These are phyloP conservation scores for Candida montana DNA, from an alignment of 805 yeast species.

Conservation along the genomic window DNA sequence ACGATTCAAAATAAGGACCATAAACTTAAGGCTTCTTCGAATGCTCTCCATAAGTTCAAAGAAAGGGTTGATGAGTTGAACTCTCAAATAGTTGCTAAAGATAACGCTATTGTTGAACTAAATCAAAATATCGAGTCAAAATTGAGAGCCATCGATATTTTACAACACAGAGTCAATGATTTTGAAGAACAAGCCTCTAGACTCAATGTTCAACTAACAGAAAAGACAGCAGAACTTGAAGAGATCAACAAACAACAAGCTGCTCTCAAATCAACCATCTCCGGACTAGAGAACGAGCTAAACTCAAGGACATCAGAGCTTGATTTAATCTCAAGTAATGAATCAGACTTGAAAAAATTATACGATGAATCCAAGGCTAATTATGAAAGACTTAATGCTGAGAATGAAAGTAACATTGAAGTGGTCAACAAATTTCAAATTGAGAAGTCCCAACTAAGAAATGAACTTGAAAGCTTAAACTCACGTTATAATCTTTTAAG, in stretches of 20 bases:
- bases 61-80: conserved; percentile 16
- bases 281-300: neutral
- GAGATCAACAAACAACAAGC: neutral
- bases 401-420: neutral
- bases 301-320: neutral
- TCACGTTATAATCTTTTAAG: neutral
- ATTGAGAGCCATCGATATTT: conserved; percentile 12
- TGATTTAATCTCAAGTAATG: neutral
- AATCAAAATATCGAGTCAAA: conserved; percentile 13
- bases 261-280: neutral
- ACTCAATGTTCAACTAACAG: conserved; percentile 5
- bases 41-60: conserved; percentile 19
- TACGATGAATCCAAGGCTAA: neutral
- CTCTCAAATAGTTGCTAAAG: conserved; percentile 7
- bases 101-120: conserved; percentile 8
- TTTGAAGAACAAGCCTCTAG: conserved; percentile 17
- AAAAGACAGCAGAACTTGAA: conserved; percentile 14
- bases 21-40: conserved; percentile 12
- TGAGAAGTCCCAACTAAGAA: neutral
- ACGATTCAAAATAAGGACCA: conserved; percentile 13
- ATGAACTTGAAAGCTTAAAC: neutral
- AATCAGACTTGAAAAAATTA: neutral
- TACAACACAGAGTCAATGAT: conserved; percentile 13
- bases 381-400: neutral
- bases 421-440: neutral